Conservation (phyloP, 768 basidiomycete species). For the Lactarius trivialis region DNA sequence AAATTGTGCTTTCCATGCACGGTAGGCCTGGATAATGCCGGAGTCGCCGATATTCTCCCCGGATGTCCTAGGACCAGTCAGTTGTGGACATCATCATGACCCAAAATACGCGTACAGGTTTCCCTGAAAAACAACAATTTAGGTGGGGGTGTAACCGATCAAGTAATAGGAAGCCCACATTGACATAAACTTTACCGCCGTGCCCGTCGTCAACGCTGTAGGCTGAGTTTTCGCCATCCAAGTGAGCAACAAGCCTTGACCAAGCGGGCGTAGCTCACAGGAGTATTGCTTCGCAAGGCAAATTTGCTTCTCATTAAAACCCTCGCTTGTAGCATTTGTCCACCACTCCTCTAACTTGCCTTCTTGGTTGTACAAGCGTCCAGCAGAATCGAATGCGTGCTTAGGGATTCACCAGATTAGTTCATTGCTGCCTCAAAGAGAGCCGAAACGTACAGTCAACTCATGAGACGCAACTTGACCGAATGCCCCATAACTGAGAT, state of each 20-base stretch:
- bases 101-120: slow-evolving; percentile 50
- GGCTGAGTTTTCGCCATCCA: slow-evolving; percentile 32
- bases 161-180: slow-evolving; percentile 45
- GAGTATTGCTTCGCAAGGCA: slow-evolving; percentile 93
- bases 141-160: slow-evolving; percentile 10
- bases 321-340: slow-evolving; percentile 79
- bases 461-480: slow-evolving; percentile 92
- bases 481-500: slow-evolving; percentile 87
- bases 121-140: slow-evolving; percentile 40
- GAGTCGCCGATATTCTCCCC: slow-evolving; percentile 90
- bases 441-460: slow-evolving; percentile 52
- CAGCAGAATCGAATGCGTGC: slow-evolving; percentile 90
- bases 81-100: not conserved
- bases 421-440: not conserved
- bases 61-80: slow-evolving; percentile 51
- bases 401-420: slow-evolving; percentile 27
- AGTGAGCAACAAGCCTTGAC: not conserved
- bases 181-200: slow-evolving; percentile 78
- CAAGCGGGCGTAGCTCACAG: slow-evolving; percentile 35
- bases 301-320: slow-evolving; percentile 74
- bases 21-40: slow-evolving; percentile 78
- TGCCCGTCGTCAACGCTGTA: slow-evolving; percentile 84
- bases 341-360: slow-evolving; percentile 91
- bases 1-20: slow-evolving; percentile 85
- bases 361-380: slow-evolving; percentile 82